Base-by-base conservation (phyloP, 108 stramenopile species). In the Nitzschia sp. region DNA sequence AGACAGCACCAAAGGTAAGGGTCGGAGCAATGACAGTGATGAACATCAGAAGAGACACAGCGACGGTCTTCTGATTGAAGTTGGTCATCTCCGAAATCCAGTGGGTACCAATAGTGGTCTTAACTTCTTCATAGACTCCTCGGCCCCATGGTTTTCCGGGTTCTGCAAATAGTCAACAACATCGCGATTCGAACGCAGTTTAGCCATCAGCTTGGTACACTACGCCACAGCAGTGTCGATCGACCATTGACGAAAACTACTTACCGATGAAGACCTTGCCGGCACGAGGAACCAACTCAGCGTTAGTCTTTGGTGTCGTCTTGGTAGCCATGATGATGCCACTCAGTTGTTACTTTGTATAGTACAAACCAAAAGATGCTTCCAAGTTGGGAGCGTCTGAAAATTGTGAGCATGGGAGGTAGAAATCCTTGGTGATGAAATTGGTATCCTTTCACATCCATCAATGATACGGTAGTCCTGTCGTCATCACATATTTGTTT, bases 11-110 rank as follows among this genome's bases (percentile, higher is more conserved):
- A 8, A 53, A 33, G 6, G 57, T 83, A 21, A 95, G 63, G 4
- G 92, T 85, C 9, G 94, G 94, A 33, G 89, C 69, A 28, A 95
- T 81, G 59, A 81, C 85, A 48, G 94, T 81, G 56, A 93, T 85
- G 77, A 82, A 95, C 1, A 95, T 66, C 60, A 95, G 86, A 27
- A 90, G 42, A 1, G 79, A 54, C 0, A 75, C 72, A 19, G 83
- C 83, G 55, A 84, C 53, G 2, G 77, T 78, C 66, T 75, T 67
- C 66, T 77, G 72, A 57, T 81, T 84, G 24, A 81, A 55, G 69
- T 84, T 81, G 54, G 70, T 78, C 76, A 84, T 75, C 53, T 84
- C 80, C 21, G 38, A 17, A 0, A 54, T 8, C 70, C 75, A 82
- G 51, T 77, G 71, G 29, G 66, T 68, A 13, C 70, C 59, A 2